Percentiles rank a stretch among this genome's conserved stretches.
Conservation (phyloP, 192 early-diverging fungal genomes). For the Physocladia obscura region DNA sequence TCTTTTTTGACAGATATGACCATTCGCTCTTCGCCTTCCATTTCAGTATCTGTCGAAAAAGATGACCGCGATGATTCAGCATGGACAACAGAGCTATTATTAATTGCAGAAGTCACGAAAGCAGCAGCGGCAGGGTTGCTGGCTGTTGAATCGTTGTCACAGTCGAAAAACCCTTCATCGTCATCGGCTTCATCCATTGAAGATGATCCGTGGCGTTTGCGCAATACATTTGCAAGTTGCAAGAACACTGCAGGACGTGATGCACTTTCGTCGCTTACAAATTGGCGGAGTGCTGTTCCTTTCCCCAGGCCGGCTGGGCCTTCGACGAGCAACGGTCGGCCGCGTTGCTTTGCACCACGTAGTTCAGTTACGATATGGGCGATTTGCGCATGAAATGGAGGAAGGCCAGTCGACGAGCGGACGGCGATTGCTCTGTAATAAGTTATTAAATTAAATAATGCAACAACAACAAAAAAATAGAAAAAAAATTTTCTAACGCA, state of each 20-base stretch:
- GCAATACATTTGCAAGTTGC: slow-evolving; percentile 22
- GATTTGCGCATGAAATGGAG: slow-evolving; percentile 35
- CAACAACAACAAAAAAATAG: background rate
- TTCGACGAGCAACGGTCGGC: slow-evolving; percentile 34
- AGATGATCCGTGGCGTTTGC: slow-evolving; percentile 32
- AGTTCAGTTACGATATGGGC: slow-evolving; percentile 33
- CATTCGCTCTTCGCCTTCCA: slow-evolving; percentile 26
- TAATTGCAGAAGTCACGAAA: background rate
- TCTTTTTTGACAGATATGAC: slow-evolving; percentile 13
- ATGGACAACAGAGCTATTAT: background rate
- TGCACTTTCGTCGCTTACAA: slow-evolving; percentile 8
- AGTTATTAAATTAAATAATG: background rate
- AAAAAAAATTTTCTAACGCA: background rate
- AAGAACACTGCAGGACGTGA: slow-evolving; percentile 36
- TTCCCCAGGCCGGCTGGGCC: slow-evolving; percentile 43
- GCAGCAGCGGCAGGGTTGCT: background rate
- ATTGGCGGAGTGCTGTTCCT: slow-evolving; percentile 27
- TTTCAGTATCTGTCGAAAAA: slow-evolving; percentile 28
- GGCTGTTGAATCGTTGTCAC: background rate
- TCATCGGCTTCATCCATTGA: slow-evolving; percentile 27
- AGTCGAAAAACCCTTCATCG: background rate
- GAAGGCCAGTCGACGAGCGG: slow-evolving; percentile 19
- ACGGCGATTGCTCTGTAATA: background rate
- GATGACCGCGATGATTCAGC: background rate
- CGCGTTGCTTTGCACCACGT: slow-evolving; percentile 2